phyloP scores from a whole-genome alignment of 1,284 basidiomycete genomes.

The Boletus mariae region DNA sequence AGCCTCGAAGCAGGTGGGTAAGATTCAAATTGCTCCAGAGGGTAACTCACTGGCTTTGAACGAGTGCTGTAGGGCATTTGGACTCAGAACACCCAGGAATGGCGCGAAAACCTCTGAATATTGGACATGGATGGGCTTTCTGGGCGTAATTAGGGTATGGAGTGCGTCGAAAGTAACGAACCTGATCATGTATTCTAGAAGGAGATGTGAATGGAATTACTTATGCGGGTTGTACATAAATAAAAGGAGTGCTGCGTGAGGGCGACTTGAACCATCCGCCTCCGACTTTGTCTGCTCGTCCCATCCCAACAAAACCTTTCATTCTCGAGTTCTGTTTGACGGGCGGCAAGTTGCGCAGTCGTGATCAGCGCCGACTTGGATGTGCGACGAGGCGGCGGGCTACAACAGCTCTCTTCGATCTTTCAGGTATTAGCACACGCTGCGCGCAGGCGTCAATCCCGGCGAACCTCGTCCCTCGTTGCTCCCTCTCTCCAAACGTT shows the following conservation, averaged over 20 bases:
- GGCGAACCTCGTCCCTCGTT: conserved; percentile 15
- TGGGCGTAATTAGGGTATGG: conserved; percentile 63
- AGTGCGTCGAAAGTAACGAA: conserved; percentile 72
- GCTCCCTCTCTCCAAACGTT: conserved; percentile 15
- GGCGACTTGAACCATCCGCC: conserved; percentile 3
- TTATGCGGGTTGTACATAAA: conserved; percentile 15
- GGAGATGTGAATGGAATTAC: neutral
- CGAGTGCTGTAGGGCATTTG: conserved; percentile 47
- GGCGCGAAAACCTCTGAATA: conserved; percentile 65
- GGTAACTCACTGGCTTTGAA: conserved; percentile 59
- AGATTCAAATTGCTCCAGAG: neutral
- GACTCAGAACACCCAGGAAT: conserved; percentile 55
- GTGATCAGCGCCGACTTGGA: conserved; percentile 22
- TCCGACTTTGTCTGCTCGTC: conserved; percentile 10
- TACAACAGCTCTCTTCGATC: conserved; percentile 12
- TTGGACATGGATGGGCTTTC: conserved; percentile 62
- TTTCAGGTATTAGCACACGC: conserved; percentile 19
- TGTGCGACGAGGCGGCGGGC: conserved; percentile 13
- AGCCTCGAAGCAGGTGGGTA: conserved; percentile 41
- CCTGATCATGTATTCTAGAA: conserved; percentile 16
- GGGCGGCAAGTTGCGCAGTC: conserved; percentile 9
- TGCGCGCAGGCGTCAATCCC: conserved; percentile 28
- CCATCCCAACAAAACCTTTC: neutral
- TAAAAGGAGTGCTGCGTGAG: conserved; percentile 11
- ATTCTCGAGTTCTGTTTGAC: conserved; percentile 5